phyloP scores from a whole-genome alignment of 129 eudicot species.

The Flaveria ramosissima region DNA sequence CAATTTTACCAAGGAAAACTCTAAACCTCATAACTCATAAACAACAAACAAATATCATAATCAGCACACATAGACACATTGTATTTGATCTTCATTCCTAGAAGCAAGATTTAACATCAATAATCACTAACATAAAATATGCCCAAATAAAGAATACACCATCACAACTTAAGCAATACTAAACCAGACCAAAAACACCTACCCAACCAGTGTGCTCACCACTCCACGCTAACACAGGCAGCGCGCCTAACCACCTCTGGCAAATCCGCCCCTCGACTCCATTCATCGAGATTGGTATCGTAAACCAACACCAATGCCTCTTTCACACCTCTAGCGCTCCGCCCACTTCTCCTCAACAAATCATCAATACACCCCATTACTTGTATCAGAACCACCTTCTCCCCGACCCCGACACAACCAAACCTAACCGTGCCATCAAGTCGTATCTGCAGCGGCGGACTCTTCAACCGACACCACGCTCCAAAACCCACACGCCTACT shows the following conservation, averaged over 20 bases:
- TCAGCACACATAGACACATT: no score
- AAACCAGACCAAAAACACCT: no score
- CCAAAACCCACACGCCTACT: slow-evolving; percentile 43
- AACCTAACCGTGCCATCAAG: slow-evolving; percentile 77
- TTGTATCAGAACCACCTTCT: slow-evolving; percentile 74
- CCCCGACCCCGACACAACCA: slow-evolving; percentile 77
- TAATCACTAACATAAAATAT: no score
- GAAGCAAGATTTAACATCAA: no score
- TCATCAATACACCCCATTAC: slow-evolving; percentile 84
- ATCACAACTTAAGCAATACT: no score
- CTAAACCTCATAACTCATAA: no score
- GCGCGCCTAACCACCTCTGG: slow-evolving; percentile 83
- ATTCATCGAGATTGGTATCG: slow-evolving; percentile 60
- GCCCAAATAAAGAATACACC: no score
- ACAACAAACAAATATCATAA: no score
- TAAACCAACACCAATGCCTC: slow-evolving; percentile 77
- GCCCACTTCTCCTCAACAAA: slow-evolving; percentile 65
- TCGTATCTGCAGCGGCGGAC: slow-evolving; percentile 77
- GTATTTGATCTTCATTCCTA: no score
- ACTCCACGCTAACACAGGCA: slow-evolving; percentile 77
- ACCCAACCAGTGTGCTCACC: slow-evolving; percentile 30
- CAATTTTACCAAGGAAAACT: no score
- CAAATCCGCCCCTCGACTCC: slow-evolving; percentile 73
- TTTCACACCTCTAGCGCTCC: slow-evolving; percentile 66
- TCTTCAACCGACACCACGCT: slow-evolving; percentile 74